Base-by-base conservation (phyloP, 176 grass and related monocot genomes). In the Aegilops tauschii region DNA sequence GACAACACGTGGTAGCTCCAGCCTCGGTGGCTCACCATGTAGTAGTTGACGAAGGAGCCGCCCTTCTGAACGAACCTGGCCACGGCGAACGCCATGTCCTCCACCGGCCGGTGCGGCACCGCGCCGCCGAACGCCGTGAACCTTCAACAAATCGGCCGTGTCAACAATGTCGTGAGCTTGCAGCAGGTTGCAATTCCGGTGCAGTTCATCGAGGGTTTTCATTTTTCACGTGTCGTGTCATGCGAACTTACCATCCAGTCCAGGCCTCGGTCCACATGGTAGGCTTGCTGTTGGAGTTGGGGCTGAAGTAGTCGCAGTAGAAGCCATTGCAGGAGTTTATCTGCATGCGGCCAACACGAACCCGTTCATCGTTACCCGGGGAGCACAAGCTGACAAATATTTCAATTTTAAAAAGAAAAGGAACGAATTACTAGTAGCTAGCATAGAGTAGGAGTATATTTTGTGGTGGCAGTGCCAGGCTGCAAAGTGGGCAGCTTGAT, bases 281-380 rank as follows among this genome's bases (percentile, higher is more conserved):
- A 3, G 97, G 97, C 89, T 99, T 99, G 85, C 79, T 83, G 1
- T 81, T 73, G 54, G 90, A 80, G 52, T 99, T 99, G 69, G 97
- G 94, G 17, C 61, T 87, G 80, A 99, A 99, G 83, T 85, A 78
- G 80, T 98, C 97, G 58, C 97, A 99, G 88, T 99, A 99, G 84
- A 99, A 99, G 0, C 92, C 97, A 10, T 99, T 99, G 66, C 97
- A 99, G 70, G 97, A 85, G 88, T 99, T 96, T 65, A 99, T 99
- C 97, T 99, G 82, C 20, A 25, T 32, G 9, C 70, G 37, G 21
- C 3, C 12, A 34, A 50, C 35, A 80, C 20, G 42, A 37, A 20
- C 1, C 28, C 72, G 2, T 47, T 29, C 65, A 68, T 68, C 42
- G 16, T 3, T 27, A 30, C 49, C 73, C 72, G 9, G 4, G 12